These are phyloP conservation scores for Sarocladiaceae sp. DNA, from an alignment of 2,329 filamentous ascomycete genomes.

Conservation along the genomic window DNA sequence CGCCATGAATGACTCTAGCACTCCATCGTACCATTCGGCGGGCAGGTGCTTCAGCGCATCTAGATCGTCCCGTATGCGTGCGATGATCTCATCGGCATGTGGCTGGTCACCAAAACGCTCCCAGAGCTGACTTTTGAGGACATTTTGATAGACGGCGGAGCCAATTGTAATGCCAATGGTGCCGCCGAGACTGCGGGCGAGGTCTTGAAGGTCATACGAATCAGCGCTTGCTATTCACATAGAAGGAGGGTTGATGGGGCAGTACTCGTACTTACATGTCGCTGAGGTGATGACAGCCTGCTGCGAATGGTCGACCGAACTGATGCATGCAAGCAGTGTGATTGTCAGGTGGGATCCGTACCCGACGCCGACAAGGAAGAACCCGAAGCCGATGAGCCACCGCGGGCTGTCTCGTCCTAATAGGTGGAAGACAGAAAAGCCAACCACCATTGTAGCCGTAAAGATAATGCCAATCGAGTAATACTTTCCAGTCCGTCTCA, in stretches of 20 bases:
- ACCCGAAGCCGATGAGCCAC: constrained; percentile 62
- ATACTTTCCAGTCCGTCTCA: constrained; percentile 77
- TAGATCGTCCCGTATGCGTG: constrained; percentile 66
- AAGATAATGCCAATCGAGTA: constrained; percentile 49
- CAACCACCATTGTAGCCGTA: constrained; percentile 40
- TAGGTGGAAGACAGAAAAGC: constrained; percentile 43
- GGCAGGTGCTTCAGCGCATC: constrained; percentile 68
- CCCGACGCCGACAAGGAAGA: constrained; percentile 65
- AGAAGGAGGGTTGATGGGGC: neutral
- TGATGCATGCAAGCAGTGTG: constrained; percentile 76
- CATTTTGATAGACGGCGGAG: constrained; percentile 80
- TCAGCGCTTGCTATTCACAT: constrained; percentile 12
- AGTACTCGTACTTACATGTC: constrained; percentile 53
- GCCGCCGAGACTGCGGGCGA: constrained; percentile 41
- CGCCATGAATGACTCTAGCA: constrained; percentile 69
- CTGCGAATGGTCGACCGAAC: constrained; percentile 75
- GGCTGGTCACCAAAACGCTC: constrained; percentile 63
- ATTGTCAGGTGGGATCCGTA: constrained; percentile 80
- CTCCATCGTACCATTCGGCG: constrained; percentile 63
- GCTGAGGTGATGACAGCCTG: constrained; percentile 86
- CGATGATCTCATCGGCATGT: constrained; percentile 64
- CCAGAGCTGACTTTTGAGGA: constrained; percentile 64
- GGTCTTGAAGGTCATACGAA: too few species aligned
- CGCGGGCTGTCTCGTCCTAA: constrained; percentile 53
- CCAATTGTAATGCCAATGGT: constrained; percentile 52